phyloP scores from a whole-genome alignment of 306 rosid genomes.

The Cajanus cajan region DNA sequence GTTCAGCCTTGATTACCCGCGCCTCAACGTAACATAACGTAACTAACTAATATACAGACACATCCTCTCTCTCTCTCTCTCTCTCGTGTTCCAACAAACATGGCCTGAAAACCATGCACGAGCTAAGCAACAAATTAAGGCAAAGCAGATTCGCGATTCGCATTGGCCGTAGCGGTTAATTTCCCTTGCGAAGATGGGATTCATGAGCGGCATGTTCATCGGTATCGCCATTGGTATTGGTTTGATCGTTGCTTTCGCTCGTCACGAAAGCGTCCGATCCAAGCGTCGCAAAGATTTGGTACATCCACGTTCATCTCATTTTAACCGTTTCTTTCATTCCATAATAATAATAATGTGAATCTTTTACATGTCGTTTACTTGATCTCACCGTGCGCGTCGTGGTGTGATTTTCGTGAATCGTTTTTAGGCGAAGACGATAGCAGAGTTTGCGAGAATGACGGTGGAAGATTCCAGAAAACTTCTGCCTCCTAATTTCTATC shows the following conservation, averaged over 20 bases:
- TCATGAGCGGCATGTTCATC: constrained; percentile 58
- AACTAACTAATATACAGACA: constrained; percentile 29
- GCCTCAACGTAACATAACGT: background rate
- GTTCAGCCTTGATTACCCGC: background rate
- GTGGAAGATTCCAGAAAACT: constrained; percentile 78
- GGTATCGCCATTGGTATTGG: constrained; percentile 69
- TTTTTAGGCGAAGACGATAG: constrained; percentile 67
- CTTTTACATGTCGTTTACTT: background rate
- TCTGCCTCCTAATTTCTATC: constrained; percentile 61
- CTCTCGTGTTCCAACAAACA: constrained; percentile 21
- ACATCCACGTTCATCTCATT: constrained; percentile 1
- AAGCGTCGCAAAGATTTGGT: constrained; percentile 78
- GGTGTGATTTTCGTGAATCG: constrained; percentile 13
- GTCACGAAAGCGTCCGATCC: constrained; percentile 54
- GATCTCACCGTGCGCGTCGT: background rate
- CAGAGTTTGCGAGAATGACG: constrained; percentile 81
- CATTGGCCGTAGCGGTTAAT: background rate
- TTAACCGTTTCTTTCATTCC: background rate
- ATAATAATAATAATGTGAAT: background rate
- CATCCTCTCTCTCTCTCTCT: background rate
- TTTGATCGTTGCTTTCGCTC: constrained; percentile 62
- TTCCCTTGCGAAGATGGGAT: constrained; percentile 46
- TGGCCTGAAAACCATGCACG: constrained; percentile 26
- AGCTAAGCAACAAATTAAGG: constrained; percentile 9
- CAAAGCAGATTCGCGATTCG: constrained; percentile 8